These are phyloP conservation scores for Lentinula raphanica DNA, from an alignment of 768 basidiomycete species.

Conservation along the genomic window DNA sequence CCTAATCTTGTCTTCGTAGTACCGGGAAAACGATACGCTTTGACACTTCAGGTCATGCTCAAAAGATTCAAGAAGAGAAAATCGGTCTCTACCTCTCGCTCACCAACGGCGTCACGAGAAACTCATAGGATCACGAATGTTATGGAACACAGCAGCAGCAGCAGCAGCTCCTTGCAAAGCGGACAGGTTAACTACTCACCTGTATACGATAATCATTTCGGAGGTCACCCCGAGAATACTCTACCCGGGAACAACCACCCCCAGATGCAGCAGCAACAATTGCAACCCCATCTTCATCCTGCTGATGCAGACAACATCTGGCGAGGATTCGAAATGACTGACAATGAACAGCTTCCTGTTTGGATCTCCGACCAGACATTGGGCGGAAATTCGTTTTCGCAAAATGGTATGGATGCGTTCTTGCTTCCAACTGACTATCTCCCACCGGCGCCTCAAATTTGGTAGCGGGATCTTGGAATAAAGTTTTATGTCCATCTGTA, in stretches of 20 bases:
- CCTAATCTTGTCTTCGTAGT: constrained; percentile 41
- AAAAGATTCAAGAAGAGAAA: constrained; percentile 68
- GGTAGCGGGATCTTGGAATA: constrained; percentile 37
- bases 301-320: constrained; percentile 64
- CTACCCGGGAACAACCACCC: constrained; percentile 18
- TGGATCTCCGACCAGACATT: constrained; percentile 85
- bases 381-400: constrained; percentile 69
- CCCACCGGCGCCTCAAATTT: constrained; percentile 68
- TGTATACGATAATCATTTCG: constrained; percentile 43
- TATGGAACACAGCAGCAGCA: constrained; percentile 43
- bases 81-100: constrained; percentile 48
- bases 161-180: constrained; percentile 25
- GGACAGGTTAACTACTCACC: constrained; percentile 51
- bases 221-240: constrained; percentile 21
- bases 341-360: constrained; percentile 73
- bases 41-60: constrained; percentile 86
- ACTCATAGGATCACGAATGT: constrained; percentile 30
- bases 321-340: constrained; percentile 67
- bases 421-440: constrained; percentile 72
- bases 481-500: constrained; percentile 1
- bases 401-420: constrained; percentile 84
- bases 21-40: constrained; percentile 88
- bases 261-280: constrained; percentile 12
- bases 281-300: constrained; percentile 21
- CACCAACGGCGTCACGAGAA: constrained; percentile 56